Base-by-base conservation (phyloP, 2,329 filamentous ascomycete species). In the Plenodomus biglobosus region DNA sequence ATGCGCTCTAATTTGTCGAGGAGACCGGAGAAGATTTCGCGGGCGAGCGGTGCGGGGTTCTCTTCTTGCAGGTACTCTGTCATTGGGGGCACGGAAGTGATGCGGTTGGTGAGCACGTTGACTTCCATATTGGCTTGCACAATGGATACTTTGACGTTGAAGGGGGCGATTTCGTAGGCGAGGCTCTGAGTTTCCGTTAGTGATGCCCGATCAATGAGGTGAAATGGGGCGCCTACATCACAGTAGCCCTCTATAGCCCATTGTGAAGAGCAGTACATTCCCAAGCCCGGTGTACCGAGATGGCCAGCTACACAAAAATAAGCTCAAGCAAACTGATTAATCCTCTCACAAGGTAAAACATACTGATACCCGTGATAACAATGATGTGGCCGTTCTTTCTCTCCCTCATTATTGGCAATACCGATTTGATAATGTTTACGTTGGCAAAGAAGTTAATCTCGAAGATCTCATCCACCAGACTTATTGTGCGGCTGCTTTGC, bases 191-290 rank as follows among this genome's bases (percentile, higher is more conserved):
- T 44, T 24, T 24, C 10, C 5, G 44, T 64, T 39, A 56, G 49
- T 30, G 41, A 21, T 8, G 4, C 17, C 43, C 7, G 35, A 3
- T 5, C n/a, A n/a, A 18, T 18, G 18, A 18, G 18, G 18, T 17
- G 35, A 10, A 16, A 15, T 17, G 35, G 16, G 16, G 35, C 7
- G 19, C 5, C 37, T 64, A 80, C 90, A 74, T 97, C 92, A 75
- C 92, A 96, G 71, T 94, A 96, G 16, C 92, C 94, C 74, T 97
- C 94, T 30, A 96, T 81, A 1, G 91, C 94, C 91, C 92, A 96
- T 32, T 91, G 92, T 13, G 91, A 88, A 16, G 92, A 90, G 57
- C 91, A 94, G 70, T 95, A 94, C 78, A 95, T 88, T 46, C 90
- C 83, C 75, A 97, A 83, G 2, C 92, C 91, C 0, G 94, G 94